Evolutionary conservation across 2,329 filamentous ascomycete genomes (phyloP).

Genomic region (Rosellinia necatrix): DNA sequence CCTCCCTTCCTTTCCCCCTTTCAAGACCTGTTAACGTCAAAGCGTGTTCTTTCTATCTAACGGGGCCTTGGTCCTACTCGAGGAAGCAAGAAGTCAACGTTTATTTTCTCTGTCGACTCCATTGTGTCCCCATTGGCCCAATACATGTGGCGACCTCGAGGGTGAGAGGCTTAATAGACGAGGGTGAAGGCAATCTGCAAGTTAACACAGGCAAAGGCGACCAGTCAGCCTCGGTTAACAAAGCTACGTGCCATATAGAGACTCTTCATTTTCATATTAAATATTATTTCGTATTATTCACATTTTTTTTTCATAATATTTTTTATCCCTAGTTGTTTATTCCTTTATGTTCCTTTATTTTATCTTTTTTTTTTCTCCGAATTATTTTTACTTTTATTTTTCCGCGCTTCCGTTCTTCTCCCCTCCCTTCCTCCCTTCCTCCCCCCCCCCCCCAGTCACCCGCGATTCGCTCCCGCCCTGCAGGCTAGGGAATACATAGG

Average conservation of each 20-base stretch:
- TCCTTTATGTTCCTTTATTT: background rate
- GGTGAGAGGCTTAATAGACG: constrained; percentile 7
- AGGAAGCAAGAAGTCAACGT: constrained; percentile 22
- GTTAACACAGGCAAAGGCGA: constrained; percentile 29
- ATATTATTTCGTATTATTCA: no score
- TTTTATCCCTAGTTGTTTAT: no score
- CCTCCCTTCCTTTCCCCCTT: no score
- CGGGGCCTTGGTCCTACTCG: constrained; percentile 33
- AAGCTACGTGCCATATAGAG: background rate
- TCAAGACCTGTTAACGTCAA: constrained; percentile 34
- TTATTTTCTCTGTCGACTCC: constrained; percentile 14
- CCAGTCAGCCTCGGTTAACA: constrained; percentile 38
- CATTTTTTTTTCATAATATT: no score
- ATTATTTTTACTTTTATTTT: background rate
- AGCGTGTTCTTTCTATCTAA: constrained; percentile 30
- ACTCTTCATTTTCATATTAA: no score
- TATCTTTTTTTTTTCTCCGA: constrained; percentile 11
- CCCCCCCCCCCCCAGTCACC: constrained; percentile 20
- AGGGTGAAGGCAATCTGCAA: constrained; percentile 16
- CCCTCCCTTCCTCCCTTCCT: background rate
- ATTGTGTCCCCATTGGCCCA: constrained; percentile 32
- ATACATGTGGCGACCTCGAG: constrained; percentile 16
- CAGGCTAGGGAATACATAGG: constrained; percentile 25
- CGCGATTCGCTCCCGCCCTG: constrained; percentile 40
- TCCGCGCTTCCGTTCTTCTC: background rate